Evolutionary conservation across 768 basidiomycete species (phyloP).

Genomic region (Saitozyma podzolica): DNA sequence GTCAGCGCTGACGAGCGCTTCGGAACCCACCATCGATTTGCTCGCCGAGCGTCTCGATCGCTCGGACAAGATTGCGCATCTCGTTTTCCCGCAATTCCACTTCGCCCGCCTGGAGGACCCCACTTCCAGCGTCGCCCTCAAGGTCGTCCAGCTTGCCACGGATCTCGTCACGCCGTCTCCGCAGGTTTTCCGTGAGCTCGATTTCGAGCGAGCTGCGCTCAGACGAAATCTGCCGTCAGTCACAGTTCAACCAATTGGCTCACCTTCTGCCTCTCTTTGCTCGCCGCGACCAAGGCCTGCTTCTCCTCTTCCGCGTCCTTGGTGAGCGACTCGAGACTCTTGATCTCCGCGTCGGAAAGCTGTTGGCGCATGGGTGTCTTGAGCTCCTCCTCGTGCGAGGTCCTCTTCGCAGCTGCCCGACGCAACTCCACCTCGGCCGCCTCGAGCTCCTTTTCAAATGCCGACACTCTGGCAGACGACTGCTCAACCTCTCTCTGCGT

Average conservation of each 20-base stretch:
- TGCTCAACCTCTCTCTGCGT: slow-evolving; percentile 71
- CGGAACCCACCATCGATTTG: slow-evolving; percentile 59
- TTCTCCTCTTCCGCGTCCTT: slow-evolving; percentile 75
- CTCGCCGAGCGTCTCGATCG: slow-evolving; percentile 63
- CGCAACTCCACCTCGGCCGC: slow-evolving; percentile 73
- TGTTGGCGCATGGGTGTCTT: slow-evolving; percentile 71
- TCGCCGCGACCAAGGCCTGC: slow-evolving; percentile 68
- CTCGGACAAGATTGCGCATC: slow-evolving; percentile 64
- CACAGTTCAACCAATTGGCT: slow-evolving; percentile 31
- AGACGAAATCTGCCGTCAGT: slow-evolving; percentile 62
- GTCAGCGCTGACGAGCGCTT: not conserved
- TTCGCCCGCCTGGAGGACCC: slow-evolving; percentile 64
- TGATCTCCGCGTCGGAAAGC: slow-evolving; percentile 71
- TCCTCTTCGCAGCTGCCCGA: slow-evolving; percentile 63
- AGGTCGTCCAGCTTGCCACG: slow-evolving; percentile 73
- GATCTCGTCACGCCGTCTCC: slow-evolving; percentile 76
- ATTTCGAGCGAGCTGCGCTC: slow-evolving; percentile 82
- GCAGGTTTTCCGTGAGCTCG: slow-evolving; percentile 85
- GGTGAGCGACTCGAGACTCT: slow-evolving; percentile 65
- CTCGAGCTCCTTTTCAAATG: slow-evolving; percentile 66
- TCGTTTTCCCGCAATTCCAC: slow-evolving; percentile 61
- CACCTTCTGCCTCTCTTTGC: slow-evolving; percentile 70
- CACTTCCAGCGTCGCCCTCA: slow-evolving; percentile 60
- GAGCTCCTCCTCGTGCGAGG: slow-evolving; percentile 69
- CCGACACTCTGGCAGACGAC: slow-evolving; percentile 62